These are phyloP conservation scores for Yamadazyma blattariae DNA, from an alignment of 1,139 yeast species.

Conservation along the genomic window DNA sequence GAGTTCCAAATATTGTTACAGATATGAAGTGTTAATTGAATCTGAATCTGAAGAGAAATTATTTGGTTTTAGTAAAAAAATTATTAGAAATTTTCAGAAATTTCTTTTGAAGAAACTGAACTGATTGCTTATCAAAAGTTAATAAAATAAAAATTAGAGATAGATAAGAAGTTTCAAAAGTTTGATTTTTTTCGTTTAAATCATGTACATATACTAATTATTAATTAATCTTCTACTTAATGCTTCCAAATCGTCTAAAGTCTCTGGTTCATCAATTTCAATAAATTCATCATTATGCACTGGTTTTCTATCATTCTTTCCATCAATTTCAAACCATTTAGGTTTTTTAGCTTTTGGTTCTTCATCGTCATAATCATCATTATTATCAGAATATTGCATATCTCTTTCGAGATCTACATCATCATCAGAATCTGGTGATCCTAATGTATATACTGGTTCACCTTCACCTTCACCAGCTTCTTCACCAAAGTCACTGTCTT, in stretches of 20 bases:
- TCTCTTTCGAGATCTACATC: no score
- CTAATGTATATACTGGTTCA: constrained; percentile 24
- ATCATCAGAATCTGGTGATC: constrained; percentile 40
- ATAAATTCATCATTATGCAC: constrained; percentile 39
- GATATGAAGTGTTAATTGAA: no score
- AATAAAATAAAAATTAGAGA: no score
- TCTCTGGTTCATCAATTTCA: constrained; percentile 84
- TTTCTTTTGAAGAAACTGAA: not conserved
- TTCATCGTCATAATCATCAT: constrained; percentile 27
- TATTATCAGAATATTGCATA: constrained; percentile 34
- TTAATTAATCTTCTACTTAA: constrained; percentile 66
- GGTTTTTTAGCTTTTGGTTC: constrained; percentile 52
- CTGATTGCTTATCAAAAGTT: no score
- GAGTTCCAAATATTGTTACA: not conserved
- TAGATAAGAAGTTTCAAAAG: no score
- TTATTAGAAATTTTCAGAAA: no score
- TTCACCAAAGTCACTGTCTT: constrained; percentile 19
- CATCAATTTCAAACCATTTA: constrained; percentile 54
- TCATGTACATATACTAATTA: constrained; percentile 5
- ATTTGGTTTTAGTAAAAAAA: not conserved
- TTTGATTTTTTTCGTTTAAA: not conserved
- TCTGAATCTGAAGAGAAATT: not conserved
- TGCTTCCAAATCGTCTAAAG: constrained; percentile 91
- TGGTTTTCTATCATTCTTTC: constrained; percentile 18
- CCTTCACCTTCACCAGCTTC: constrained; percentile 27